Evolutionary conservation across 2,329 filamentous ascomycete genomes (phyloP), one percentile per base, ranked within the genome.

Genomic region (Alternaria rosae): DNA sequence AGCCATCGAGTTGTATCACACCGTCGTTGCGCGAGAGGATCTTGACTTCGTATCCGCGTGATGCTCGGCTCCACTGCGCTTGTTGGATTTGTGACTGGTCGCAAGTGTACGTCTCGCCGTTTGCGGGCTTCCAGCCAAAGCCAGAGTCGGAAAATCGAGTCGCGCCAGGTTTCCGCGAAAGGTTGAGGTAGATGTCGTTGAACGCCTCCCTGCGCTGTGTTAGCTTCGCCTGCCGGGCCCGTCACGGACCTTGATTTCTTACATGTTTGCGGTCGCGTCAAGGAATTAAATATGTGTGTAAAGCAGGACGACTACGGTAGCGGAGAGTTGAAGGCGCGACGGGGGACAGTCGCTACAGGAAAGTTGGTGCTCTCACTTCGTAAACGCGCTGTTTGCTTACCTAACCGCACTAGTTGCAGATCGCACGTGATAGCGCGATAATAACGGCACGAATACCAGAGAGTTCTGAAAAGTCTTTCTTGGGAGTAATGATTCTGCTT

Each of bases 131-230:
- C 96, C 96, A 99, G 57, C 94, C 95, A 72, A 98, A 88, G 63
- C 95, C 95, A 55, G 89, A 94, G 79, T 98, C 94, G 66, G 94
- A 94, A 76, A 99, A 94, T 77, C 95, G 90, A 83, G 94, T 97
- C 83, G 94, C 95, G 70, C 95, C 95, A 61, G 89, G 87, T 81
- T 95, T 91, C 81, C 93, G 95, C 73, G 94, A 97, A 63, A 99
- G 88, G 80, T 99, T 94, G 73, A 99, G 89, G 82, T 95, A 94
- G 83, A 98, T 97, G 82, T 93, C 93, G 78, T 98, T 94, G 82
- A 99, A 99, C 78, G 91, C 95, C 88, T 99, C 95, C 87, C 87
- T 89, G 43, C 11, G 44, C 26, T n/a, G 32, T 25, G 50, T 62
- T 41, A 62, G 55, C 23, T 41, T 42, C 9, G 43, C 23, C 20